phyloP scores from a whole-genome alignment of 805 yeast species.

The Nakazawaea ishiwadae region DNA sequence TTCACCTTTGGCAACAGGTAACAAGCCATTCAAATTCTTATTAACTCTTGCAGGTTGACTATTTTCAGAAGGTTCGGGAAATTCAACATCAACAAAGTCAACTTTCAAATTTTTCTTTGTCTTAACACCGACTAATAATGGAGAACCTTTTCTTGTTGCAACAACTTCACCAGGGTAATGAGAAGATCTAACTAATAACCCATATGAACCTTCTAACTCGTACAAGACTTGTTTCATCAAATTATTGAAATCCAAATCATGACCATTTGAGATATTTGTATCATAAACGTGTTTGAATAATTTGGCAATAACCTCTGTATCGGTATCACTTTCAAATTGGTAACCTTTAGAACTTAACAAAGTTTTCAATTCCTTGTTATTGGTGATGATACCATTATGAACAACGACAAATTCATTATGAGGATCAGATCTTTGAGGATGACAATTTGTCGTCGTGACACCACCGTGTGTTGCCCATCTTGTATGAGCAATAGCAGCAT shows the following conservation, averaged over 20 bases:
- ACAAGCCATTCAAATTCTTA: constrained; percentile 24
- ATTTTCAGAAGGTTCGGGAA: constrained; percentile 59
- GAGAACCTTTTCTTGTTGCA: constrained; percentile 98
- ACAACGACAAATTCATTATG: constrained; percentile 84
- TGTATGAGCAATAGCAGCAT: constrained; percentile 97
- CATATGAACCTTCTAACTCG: constrained; percentile 97
- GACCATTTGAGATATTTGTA: constrained; percentile 64
- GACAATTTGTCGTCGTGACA: constrained; percentile 83
- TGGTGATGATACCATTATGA: constrained; percentile 97
- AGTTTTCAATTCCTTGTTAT: constrained; percentile 86
- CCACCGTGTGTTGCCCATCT: constrained; percentile 99
- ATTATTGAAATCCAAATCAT: constrained; percentile 81
- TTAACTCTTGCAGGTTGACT: constrained; percentile 21
- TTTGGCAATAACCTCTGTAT: constrained; percentile 97
- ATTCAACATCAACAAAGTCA: constrained; percentile 97
- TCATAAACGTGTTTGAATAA: constrained; percentile 88
- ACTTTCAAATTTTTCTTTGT: constrained; percentile 93
- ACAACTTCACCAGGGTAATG: constrained; percentile 95
- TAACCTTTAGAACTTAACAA: constrained; percentile 77
- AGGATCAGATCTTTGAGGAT: constrained; percentile 90
- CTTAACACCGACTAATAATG: constrained; percentile 94
- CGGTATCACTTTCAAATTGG: constrained; percentile 87
- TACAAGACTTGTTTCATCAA: constrained; percentile 87
- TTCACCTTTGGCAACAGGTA: constrained; percentile 52
- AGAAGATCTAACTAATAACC: constrained; percentile 83